Percentiles rank a stretch among this genome's conserved stretches.
Conservation (phyloP, 2,329 filamentous ascomycete species). For the Tolypocladium sp. region DNA sequence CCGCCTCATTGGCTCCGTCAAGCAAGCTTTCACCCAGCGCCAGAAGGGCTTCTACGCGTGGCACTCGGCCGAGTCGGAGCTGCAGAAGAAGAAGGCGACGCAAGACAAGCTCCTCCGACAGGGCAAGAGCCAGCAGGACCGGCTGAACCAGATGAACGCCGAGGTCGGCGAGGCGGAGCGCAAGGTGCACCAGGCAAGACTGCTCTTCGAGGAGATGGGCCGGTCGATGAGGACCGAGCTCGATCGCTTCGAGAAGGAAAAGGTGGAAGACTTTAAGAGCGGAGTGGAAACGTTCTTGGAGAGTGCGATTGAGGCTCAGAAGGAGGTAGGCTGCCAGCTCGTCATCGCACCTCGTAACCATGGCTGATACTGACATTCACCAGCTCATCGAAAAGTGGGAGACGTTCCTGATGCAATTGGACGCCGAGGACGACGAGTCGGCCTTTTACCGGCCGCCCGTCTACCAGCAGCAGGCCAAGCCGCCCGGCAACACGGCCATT, state of each 20-base stretch:
- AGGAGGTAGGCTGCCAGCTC: conserved; percentile 61
- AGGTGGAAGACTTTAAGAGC: conserved; percentile 98
- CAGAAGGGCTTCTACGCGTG: conserved; percentile 95
- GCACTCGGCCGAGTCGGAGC: conserved; percentile 82
- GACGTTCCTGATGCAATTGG: conserved; percentile 92
- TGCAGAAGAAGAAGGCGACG: conserved; percentile 78
- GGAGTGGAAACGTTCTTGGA: conserved; percentile 96
- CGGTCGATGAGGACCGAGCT: conserved; percentile 83
- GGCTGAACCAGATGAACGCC: conserved; percentile 82
- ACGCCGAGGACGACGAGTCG: conserved; percentile 79
- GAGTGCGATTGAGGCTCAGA: conserved; percentile 94
- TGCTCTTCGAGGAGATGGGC: conserved; percentile 97
- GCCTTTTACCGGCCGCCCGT: conserved; percentile 57
- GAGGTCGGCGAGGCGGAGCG: conserved; percentile 94
- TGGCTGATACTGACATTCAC: conserved; percentile 12
- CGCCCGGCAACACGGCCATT: conserved; percentile 47
- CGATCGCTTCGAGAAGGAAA: conserved; percentile 90
- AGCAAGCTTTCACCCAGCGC: conserved; percentile 82
- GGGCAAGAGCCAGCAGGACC: conserved; percentile 91
- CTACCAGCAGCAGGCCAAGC: conserved; percentile 39
- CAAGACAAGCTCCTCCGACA: conserved; percentile 95
- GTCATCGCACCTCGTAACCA: not conserved
- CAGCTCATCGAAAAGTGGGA: conserved; percentile 86
- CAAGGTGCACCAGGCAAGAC: conserved; percentile 78
- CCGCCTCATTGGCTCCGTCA: conserved; percentile 87